phyloP scores from a whole-genome alignment of 176 grass and related monocot species.

The Alopecurus myosuroides region DNA sequence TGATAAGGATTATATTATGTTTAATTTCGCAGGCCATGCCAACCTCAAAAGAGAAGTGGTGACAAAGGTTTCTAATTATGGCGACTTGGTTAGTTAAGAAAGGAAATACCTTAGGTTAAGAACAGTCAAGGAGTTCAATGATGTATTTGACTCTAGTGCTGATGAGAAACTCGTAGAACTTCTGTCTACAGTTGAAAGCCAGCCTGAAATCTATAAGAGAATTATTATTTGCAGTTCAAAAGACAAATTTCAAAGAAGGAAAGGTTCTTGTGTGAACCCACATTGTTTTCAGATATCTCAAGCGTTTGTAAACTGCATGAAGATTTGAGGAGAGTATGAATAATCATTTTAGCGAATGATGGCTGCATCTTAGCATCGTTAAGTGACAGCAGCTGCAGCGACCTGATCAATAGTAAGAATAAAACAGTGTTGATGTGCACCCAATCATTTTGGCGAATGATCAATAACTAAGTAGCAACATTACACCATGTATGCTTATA shows the following conservation, averaged over 20 bases:
- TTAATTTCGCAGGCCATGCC: neutral
- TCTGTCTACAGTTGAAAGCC: conserved; percentile 16
- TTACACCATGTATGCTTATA: neutral
- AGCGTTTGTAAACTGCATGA: conserved; percentile 42
- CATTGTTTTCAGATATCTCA: conserved; percentile 56
- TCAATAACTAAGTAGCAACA: neutral
- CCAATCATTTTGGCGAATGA: neutral
- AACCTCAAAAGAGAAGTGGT: neutral
- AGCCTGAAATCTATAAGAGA: conserved; percentile 45
- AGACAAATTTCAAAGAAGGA: neutral
- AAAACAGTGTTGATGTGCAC: neutral
- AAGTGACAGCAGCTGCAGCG: conserved; percentile 37
- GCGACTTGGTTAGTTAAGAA: neutral
- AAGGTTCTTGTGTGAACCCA: conserved; percentile 26
- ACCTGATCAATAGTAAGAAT: conserved; percentile 34
- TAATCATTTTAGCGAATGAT: conserved; percentile 45
- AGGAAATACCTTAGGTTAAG: conserved; percentile 50
- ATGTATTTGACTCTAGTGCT: conserved; percentile 20
- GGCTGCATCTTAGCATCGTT: conserved; percentile 44
- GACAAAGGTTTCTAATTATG: neutral
- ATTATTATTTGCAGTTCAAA: neutral
- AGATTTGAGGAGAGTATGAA: conserved; percentile 35
- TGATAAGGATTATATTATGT: conserved; percentile 14
- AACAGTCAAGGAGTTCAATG: conserved; percentile 37
- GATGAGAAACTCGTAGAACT: conserved; percentile 20